These are phyloP conservation scores for Leccinellum rugosiceps DNA, from an alignment of 768 basidiomycete genomes.

Conservation along the genomic window DNA sequence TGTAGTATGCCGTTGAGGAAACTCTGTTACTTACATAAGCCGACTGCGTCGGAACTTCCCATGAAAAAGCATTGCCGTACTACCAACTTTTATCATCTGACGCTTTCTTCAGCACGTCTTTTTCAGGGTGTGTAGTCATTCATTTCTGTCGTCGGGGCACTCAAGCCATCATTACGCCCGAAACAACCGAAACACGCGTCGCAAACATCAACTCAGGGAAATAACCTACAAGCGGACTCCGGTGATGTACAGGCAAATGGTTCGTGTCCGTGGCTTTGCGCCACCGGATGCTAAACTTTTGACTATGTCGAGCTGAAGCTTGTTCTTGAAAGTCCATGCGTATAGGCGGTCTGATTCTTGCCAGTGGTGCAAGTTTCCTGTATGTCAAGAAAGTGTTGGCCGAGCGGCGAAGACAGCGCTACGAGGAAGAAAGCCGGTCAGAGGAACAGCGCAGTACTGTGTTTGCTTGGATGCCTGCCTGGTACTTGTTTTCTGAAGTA, in stretches of 20 bases:
- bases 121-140: constrained; percentile 8
- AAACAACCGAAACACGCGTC: constrained; percentile 1
- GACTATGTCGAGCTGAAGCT: background rate
- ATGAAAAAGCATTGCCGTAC: too few species aligned
- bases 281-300: background rate
- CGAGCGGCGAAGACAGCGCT: constrained; percentile 22
- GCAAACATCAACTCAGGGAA: background rate
- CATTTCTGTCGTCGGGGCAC: background rate
- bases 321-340: constrained; percentile 17
- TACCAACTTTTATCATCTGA: too few species aligned
- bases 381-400: constrained; percentile 30
- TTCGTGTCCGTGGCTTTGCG: constrained; percentile 5
- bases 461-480: background rate
- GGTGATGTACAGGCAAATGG: constrained; percentile 18
- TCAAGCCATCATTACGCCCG: background rate
- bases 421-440: constrained; percentile 17
- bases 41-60: background rate
- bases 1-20: too few species aligned
- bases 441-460: constrained; percentile 9
- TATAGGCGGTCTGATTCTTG: constrained; percentile 27
- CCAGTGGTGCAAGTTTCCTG: constrained; percentile 29
- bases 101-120: background rate
- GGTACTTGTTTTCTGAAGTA: constrained; percentile 11
- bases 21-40: background rate
- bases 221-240: background rate